phyloP scores from a whole-genome alignment of 176 grass and related monocot species.

The Tillandsia leiboldiana region DNA sequence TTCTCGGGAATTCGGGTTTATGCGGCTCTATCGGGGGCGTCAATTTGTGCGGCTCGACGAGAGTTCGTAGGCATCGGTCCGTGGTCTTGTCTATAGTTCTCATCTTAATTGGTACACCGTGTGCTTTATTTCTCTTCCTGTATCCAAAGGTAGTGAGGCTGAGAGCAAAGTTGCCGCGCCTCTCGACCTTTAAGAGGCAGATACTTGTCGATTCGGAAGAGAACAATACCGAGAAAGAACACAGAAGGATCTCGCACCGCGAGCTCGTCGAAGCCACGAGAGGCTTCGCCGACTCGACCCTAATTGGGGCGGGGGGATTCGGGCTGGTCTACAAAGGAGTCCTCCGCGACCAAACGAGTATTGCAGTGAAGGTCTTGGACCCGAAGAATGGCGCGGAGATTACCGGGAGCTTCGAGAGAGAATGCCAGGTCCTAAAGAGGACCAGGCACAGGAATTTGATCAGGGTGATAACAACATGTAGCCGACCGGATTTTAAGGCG shows the following conservation, averaged over 20 bases:
- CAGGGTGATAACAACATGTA: constrained; percentile 80
- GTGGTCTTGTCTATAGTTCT: constrained; percentile 20
- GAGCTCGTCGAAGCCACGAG: constrained; percentile 69
- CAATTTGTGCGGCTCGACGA: constrained; percentile 16
- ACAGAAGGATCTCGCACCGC: constrained; percentile 69
- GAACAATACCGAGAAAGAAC: constrained; percentile 42
- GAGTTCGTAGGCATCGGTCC: constrained; percentile 14
- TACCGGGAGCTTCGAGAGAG: constrained; percentile 67
- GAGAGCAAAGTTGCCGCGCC: neutral
- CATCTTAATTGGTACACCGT: constrained; percentile 1
- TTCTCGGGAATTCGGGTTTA: constrained; percentile 45
- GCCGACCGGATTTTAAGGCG: constrained; percentile 77
- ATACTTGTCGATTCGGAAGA: constrained; percentile 24
- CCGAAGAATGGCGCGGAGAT: constrained; percentile 50
- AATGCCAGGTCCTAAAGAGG: constrained; percentile 75
- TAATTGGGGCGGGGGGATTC: constrained; percentile 66
- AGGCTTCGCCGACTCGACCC: constrained; percentile 48
- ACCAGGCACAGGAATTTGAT: constrained; percentile 86
- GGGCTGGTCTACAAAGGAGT: constrained; percentile 70
- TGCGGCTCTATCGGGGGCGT: constrained; percentile 44
- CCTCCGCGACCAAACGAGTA: constrained; percentile 45
- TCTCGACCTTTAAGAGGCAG: neutral
- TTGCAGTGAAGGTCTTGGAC: constrained; percentile 89
- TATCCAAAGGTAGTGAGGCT: neutral
- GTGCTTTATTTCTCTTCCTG: constrained; percentile 11